These are phyloP conservation scores for Aspergillus heteromorphus DNA, from an alignment of 495 filamentous ascomycete species.

Conservation along the genomic window DNA sequence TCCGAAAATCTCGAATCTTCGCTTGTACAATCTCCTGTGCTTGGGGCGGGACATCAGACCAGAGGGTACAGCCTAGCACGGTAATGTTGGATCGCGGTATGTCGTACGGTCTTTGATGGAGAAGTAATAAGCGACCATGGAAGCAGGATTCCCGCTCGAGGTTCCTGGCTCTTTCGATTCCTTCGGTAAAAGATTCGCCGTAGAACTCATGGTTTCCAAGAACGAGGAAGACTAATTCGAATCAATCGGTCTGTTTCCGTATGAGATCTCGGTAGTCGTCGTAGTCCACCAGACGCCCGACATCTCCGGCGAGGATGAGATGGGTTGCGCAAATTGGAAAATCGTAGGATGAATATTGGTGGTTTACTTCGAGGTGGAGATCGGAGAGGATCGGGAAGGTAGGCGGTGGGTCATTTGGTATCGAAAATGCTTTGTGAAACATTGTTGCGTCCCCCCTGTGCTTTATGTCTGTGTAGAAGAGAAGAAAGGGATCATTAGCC, in stretches of 20 bases:
- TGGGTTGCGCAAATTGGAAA: too few relatives aligned
- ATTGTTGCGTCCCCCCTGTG: too few relatives aligned
- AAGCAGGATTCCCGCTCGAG: slow-evolving; percentile 42
- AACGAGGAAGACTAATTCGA: slow-evolving; percentile 45
- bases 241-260: slow-evolving; percentile 36
- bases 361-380: too few relatives aligned
- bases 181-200: slow-evolving; percentile 29
- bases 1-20: slow-evolving; percentile 45
- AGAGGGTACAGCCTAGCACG: slow-evolving; percentile 54
- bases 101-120: slow-evolving; percentile 41
- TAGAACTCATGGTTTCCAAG: slow-evolving; percentile 60
- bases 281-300: slow-evolving; percentile 43
- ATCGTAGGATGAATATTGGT: too few relatives aligned
- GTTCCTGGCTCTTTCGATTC: slow-evolving; percentile 34
- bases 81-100: slow-evolving; percentile 34
- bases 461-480: too few relatives aligned
- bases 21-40: slow-evolving; percentile 29
- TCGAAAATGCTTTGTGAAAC: too few relatives aligned
- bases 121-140: slow-evolving; percentile 37
- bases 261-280: slow-evolving; percentile 47
- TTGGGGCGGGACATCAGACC: slow-evolving; percentile 43
- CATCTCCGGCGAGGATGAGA: too few relatives aligned
- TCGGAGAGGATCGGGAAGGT: too few relatives aligned
- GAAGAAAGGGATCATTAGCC: too few relatives aligned
- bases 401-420: too few relatives aligned